Evolutionary conservation across 306 rosid genomes (phyloP), one percentile per base, ranked within the genome.

Genomic region (Castanea sativa): DNA sequence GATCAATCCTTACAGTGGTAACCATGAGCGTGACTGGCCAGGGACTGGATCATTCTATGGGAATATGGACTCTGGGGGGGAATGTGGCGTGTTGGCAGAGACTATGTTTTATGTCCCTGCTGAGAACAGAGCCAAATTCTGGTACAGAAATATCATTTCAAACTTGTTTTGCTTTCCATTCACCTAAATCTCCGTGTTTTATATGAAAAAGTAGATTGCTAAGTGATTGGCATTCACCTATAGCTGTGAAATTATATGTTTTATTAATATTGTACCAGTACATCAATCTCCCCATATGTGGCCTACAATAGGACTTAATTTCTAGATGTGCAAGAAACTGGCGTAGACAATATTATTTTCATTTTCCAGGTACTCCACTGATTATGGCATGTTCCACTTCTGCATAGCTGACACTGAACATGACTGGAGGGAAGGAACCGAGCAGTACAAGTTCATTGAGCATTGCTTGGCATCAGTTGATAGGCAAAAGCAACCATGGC

Each of bases 1-100:
- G 23, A 58, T 18, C 13, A 75, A 29, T 65, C 71, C 80, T 80
- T 90, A 35, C 76, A 92, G 99, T 79, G 99, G 97, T 77, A 95
- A 95, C 80, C 99, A 95, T 67, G 98, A 95, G 85, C 97, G 98
- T 75, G 99, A 95, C 89, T 95, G 99, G 99, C 99, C 97, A 16
- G 87, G 86, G 63, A 68, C 86, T 55, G 97, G 99, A 60, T 92
- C 99, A 52, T 91, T 95, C 79, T 95, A 91, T 55, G 94, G 85
- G 74, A 88, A 25, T 90, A 7, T 85, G 86, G 99, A 95, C 87
- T 95, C 97, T 7, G 97, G 99, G 20, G 99, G 99, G 77, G 99
- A 92, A 87, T 95, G 97, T 27, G 99, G 99, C 55, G 97, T 95
- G 52, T 73, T 76, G 79, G 89, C 97, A 57, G 90, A 95, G 79